Conservation (phyloP, 208 protist genomes). For the Crithidia sp. region DNA sequence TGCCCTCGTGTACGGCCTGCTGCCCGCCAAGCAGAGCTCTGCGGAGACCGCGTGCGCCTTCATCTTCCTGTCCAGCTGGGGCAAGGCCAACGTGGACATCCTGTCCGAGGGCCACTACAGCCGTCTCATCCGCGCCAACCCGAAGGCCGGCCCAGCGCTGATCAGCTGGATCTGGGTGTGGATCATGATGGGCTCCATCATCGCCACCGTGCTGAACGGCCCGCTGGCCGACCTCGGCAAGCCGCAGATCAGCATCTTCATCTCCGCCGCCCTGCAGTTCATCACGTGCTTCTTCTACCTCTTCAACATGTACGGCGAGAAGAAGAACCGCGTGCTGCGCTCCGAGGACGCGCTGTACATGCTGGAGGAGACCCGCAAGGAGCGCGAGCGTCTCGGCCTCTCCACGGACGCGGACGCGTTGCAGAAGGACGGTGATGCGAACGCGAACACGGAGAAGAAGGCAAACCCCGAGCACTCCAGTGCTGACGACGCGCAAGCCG, state of each 20-base stretch:
- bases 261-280: slow-evolving; percentile 65
- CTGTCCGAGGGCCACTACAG: slow-evolving; percentile 84
- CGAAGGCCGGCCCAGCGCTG: slow-evolving; percentile 50
- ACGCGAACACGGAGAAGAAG: slow-evolving; percentile 7
- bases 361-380: slow-evolving; percentile 33
- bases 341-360: slow-evolving; percentile 44
- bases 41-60: slow-evolving; percentile 43
- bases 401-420: neutral
- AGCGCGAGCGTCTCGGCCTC: slow-evolving; percentile 31
- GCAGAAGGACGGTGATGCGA: neutral
- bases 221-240: slow-evolving; percentile 59
- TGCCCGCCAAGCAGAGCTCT: slow-evolving; percentile 43
- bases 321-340: slow-evolving; percentile 57
- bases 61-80: slow-evolving; percentile 58
- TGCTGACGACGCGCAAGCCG: neutral
- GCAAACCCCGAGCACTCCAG: slow-evolving; percentile 11
- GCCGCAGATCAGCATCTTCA: slow-evolving; percentile 52
- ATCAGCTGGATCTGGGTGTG: slow-evolving; percentile 75
- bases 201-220: slow-evolving; percentile 51
- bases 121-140: slow-evolving; percentile 57
- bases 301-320: slow-evolving; percentile 77
- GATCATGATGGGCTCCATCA: slow-evolving; percentile 53
- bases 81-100: slow-evolving; percentile 77
- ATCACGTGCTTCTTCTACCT: slow-evolving; percentile 54
- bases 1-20: slow-evolving; percentile 49